Base-by-base conservation (phyloP, 2,329 filamentous ascomycete genomes). In the Elsinoe australis region DNA sequence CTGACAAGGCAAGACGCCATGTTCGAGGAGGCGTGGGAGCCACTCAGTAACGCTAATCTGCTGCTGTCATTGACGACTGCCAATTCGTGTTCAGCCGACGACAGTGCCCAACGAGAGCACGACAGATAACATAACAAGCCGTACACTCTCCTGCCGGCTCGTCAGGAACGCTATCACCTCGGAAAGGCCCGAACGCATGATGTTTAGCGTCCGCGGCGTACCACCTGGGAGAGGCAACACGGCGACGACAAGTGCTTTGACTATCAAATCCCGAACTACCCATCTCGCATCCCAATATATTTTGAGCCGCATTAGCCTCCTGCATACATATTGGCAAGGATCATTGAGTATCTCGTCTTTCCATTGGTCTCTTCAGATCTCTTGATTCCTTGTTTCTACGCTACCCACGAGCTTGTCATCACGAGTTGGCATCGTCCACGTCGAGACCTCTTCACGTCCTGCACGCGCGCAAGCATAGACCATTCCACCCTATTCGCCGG, bases 391-490 rank as follows among this genome's bases (percentile, higher is more conserved):
- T 29, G 26, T n/a, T n/a, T n/a, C 26, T 29, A 6, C 17, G 21
- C 35, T 3, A 4, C 24, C 15, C 10, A 21, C 17, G 19, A 39
- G 35, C 19, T 24, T 39, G 17, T 10, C 35, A 12, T 39, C 32
- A 17, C 6, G 32, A 35, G 14, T 18, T 18, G 19, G 5, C 14
- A 14, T 35, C 32, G 6, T 35, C 15, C 35, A 39, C 17, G 39
- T 44, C 39, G 39, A 44, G 39, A 44, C 39, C 39, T 6, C 28
- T n/a, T 42, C 39, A 44, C 39, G 39, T 44, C 39, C 39, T 44
- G 39, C 39, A 44, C 39, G 39, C 39, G 39, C 17, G 17, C 4
- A 26, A 21, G 39, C 39, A 32, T 31, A 31, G 39, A 44, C 39
- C 39, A 17, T 17, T 39, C 32, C 36, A 32, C 39, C 39, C 39